Percentiles rank a stretch among this genome's conserved stretches.
These are phyloP conservation scores for Pholiota microspora DNA, from an alignment of 768 basidiomycete genomes.

Conservation along the genomic window DNA sequence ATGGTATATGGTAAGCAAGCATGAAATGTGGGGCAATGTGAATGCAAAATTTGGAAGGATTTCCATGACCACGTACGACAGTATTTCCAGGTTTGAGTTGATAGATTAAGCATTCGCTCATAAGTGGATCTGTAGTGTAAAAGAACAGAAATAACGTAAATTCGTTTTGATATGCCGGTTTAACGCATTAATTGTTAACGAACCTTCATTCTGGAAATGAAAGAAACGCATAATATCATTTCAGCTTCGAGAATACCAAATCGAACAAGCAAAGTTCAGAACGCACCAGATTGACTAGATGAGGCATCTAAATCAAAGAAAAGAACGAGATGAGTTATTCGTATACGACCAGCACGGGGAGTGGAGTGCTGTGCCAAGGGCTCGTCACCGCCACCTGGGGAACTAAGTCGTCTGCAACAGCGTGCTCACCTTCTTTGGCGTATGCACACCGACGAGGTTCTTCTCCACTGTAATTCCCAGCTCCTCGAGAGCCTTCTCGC, in stretches of 20 bases:
- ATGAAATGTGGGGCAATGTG: not conserved
- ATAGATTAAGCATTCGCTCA: constrained; percentile 94
- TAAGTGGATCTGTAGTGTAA: constrained; percentile 71
- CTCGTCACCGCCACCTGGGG: constrained; percentile 1
- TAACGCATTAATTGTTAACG: constrained; percentile 20
- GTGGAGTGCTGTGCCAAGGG: constrained; percentile 4
- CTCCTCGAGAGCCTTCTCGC: constrained; percentile 97
- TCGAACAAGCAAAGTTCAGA: constrained; percentile 18
- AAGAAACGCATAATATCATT: constrained; percentile 11
- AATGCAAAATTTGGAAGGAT: constrained; percentile 1
- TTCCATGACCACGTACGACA: constrained; percentile 43
- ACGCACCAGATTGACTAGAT: constrained; percentile 89
- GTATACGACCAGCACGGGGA: constrained; percentile 10
- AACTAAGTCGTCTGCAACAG: constrained; percentile 2
- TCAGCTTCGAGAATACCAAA: constrained; percentile 17
- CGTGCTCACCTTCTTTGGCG: constrained; percentile 86
- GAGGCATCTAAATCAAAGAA: constrained; percentile 67
- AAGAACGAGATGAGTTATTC: constrained; percentile 10
- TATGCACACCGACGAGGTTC: constrained; percentile 94
- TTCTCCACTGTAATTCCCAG: constrained; percentile 98
- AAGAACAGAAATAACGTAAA: constrained; percentile 6
- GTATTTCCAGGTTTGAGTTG: constrained; percentile 87
- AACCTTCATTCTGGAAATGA: constrained; percentile 65
- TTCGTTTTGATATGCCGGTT: constrained; percentile 15
- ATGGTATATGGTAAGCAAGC: not conserved